A percentile compares a stretch with the other conserved stretches of the same genome.
phyloP scores from a whole-genome alignment of 441 rosid genomes.

The Theobroma grandiflorum region DNA sequence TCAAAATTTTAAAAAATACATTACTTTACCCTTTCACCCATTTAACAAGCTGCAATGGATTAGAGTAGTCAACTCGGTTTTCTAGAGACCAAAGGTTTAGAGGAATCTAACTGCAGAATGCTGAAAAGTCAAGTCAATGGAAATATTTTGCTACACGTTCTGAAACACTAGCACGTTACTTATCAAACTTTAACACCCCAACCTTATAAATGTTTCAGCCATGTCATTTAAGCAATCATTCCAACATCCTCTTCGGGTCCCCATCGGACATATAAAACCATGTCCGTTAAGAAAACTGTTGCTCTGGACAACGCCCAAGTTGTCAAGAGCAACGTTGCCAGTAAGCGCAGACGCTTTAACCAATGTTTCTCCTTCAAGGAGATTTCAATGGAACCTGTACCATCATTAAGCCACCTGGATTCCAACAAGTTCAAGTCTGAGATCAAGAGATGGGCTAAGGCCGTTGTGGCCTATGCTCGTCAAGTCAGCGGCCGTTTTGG shows the following conservation, averaged over 20 bases:
- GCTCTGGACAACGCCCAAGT: slow-evolving; percentile 21
- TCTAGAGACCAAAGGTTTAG: background rate
- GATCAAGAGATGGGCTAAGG: slow-evolving; percentile 85
- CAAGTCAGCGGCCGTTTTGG: slow-evolving; percentile 63
- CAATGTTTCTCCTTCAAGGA: slow-evolving; percentile 60
- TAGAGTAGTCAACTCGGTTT: background rate
- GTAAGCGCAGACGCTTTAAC: slow-evolving; percentile 31
- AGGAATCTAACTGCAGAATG: background rate
- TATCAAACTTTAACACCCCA: slow-evolving; percentile 26
- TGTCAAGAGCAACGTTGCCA: slow-evolving; percentile 24
- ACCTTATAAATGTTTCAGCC: background rate
- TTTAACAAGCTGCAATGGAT: background rate
- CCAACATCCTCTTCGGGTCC: background rate
- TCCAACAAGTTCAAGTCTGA: slow-evolving; percentile 72
- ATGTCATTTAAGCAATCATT: background rate
- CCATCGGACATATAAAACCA: background rate
- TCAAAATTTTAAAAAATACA: too few relatives aligned
- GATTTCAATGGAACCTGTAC: slow-evolving; percentile 49
- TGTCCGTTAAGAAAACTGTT: slow-evolving; percentile 29
- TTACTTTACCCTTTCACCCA: too few relatives aligned
- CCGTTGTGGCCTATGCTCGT: slow-evolving; percentile 77
- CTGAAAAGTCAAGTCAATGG: slow-evolving; percentile 46
- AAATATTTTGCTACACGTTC: slow-evolving; percentile 20
- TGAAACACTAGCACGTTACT: slow-evolving; percentile 32
- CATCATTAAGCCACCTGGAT: slow-evolving; percentile 57